Evolutionary conservation across 2,329 filamentous ascomycete genomes (phyloP).

Genomic region (Claviceps fusiformis): DNA sequence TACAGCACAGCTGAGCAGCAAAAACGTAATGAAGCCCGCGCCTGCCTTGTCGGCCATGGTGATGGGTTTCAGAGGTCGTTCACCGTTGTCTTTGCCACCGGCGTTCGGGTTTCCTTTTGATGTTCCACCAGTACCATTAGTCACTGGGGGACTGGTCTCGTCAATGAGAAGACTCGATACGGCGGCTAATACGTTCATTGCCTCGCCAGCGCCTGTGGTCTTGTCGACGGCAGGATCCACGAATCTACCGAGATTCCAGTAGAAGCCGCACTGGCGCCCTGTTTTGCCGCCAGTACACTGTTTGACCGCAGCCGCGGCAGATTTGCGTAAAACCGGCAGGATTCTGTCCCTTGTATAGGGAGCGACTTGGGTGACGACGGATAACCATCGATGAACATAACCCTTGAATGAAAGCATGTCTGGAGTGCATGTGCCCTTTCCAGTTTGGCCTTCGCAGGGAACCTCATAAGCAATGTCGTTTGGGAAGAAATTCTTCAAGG

Average conservation of each 20-base stretch:
- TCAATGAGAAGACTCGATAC: conserved; percentile 36
- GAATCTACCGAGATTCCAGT: conserved; percentile 39
- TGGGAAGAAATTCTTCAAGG: conserved; percentile 39
- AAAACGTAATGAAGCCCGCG: conserved; percentile 33
- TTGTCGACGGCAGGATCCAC: conserved; percentile 35
- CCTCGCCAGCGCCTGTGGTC: conserved; percentile 43
- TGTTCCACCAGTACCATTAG: conserved; percentile 36
- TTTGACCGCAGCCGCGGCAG: conserved; percentile 43
- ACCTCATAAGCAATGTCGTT: conserved; percentile 50
- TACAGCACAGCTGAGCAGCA: conserved; percentile 27
- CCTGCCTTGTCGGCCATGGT: conserved; percentile 33
- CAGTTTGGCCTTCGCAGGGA: conserved; percentile 48
- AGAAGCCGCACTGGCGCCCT: conserved; percentile 49
- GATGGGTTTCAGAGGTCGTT: conserved; percentile 16
- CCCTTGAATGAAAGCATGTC: conserved; percentile 67
- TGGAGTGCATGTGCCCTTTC: conserved; percentile 44
- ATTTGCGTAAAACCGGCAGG: conserved; percentile 41
- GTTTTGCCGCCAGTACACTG: conserved; percentile 48
- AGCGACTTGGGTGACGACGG: conserved; percentile 45
- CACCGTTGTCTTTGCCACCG: conserved; percentile 20
- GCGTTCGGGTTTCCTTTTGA: conserved; percentile 28
- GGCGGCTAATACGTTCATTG: conserved; percentile 43
- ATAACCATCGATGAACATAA: conserved; percentile 53
- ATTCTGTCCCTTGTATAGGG: conserved; percentile 43
- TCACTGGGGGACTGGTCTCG: conserved; percentile 26